Conservation (phyloP, 2,329 filamentous ascomycete species). For the Cladophialophora carrionii region DNA sequence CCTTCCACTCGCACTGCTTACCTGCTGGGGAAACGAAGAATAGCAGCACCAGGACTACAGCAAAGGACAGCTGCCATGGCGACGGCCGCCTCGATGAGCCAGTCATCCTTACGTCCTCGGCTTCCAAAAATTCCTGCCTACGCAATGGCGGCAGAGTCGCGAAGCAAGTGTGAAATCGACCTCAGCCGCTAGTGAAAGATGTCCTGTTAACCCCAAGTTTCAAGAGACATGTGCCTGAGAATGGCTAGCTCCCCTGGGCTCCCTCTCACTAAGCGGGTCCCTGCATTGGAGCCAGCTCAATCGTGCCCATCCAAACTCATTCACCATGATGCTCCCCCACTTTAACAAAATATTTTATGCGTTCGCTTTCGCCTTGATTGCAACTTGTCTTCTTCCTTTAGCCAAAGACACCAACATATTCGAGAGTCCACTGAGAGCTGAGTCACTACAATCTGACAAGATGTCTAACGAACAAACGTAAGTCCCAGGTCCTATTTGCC, state of each 20-base stretch:
- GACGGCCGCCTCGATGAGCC: constrained; percentile 32
- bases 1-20: constrained; percentile 48
- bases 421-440: constrained; percentile 28
- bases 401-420: constrained; percentile 32
- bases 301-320: constrained; percentile 10
- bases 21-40: constrained; percentile 67
- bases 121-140: neutral
- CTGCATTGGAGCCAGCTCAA: constrained; percentile 20
- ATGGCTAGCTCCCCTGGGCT: constrained; percentile 13
- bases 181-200: constrained; percentile 17
- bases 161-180: constrained; percentile 1
- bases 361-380: constrained; percentile 38
- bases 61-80: constrained; percentile 53
- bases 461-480: constrained; percentile 90
- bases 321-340: constrained; percentile 19
- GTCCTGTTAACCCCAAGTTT: constrained; percentile 17
- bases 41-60: constrained; percentile 62
- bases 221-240: constrained; percentile 13
- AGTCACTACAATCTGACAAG: constrained; percentile 44
- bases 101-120: constrained; percentile 26
- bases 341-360: constrained; percentile 30
- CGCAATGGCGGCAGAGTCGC: neutral
- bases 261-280: constrained; percentile 22
- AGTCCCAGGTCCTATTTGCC: constrained; percentile 45
- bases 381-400: constrained; percentile 34